phyloP scores from a whole-genome alignment of 2,329 filamentous ascomycete species.

The Epichloe bromicola region DNA sequence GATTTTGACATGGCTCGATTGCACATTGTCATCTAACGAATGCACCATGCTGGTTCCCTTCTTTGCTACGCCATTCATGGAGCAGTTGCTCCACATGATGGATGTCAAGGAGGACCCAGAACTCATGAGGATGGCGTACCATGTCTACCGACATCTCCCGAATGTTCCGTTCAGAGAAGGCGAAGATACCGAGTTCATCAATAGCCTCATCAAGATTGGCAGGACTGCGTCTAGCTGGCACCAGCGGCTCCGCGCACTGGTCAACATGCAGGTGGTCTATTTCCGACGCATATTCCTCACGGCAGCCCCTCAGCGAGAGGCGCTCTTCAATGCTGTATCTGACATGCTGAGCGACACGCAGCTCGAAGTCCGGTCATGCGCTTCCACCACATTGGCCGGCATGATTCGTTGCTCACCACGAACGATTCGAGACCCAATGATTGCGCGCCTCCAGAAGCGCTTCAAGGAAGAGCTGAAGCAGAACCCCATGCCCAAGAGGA shows the following conservation, averaged over 20 bases:
- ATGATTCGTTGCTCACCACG: constrained; percentile 95
- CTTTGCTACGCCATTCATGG: constrained; percentile 81
- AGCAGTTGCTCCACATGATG: constrained; percentile 98
- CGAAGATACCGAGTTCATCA: constrained; percentile 74
- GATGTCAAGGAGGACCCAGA: constrained; percentile 98
- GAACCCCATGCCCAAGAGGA: constrained; percentile 76
- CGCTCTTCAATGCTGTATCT: constrained; percentile 83
- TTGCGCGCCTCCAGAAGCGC: constrained; percentile 59
- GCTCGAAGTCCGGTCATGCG: constrained; percentile 85
- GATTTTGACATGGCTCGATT: constrained; percentile 87
- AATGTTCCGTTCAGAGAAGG: constrained; percentile 87
- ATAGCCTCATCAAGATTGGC: constrained; percentile 76
- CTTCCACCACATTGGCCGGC: constrained; percentile 83
- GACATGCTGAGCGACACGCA: constrained; percentile 88
- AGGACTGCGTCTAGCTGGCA: constrained; percentile 82
- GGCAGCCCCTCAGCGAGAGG: constrained; percentile 57
- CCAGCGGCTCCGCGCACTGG: constrained; percentile 82
- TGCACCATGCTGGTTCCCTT: constrained; percentile 84
- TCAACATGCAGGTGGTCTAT: constrained; percentile 98
- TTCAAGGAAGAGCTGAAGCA: constrained; percentile 67
- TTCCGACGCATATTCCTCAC: constrained; percentile 92
- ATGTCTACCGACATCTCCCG: constrained; percentile 90
- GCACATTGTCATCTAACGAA: constrained; percentile 78
- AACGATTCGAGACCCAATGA: constrained; percentile 63
- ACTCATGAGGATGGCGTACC: constrained; percentile 84